Evolutionary conservation across 2,329 filamentous ascomycete genomes (phyloP).

Genomic region (Aspergillus sp.): DNA sequence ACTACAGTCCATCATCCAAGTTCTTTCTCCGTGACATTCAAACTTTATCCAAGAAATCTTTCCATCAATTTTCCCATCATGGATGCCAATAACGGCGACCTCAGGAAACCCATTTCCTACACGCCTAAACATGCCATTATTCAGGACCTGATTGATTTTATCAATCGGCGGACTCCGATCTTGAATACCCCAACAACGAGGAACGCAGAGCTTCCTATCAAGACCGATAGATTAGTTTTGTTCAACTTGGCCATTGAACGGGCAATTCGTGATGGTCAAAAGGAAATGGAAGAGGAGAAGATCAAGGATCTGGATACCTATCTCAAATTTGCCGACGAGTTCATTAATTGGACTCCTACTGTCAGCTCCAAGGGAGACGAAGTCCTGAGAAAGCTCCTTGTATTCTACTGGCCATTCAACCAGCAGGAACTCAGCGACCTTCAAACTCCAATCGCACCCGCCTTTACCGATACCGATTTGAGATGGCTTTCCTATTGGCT

Average conservation of each 20-base stretch:
- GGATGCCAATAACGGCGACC: background rate
- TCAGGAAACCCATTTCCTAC: background rate
- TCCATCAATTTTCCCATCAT: background rate
- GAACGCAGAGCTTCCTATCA: background rate
- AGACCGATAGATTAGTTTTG: background rate
- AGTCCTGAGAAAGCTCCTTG: conserved; percentile 3
- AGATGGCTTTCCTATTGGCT: conserved; percentile 11
- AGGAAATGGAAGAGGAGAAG: background rate
- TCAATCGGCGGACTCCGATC: background rate
- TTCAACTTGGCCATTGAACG: background rate
- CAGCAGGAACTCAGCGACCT: conserved; percentile 4
- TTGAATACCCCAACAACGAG: background rate
- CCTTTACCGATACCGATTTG: background rate
- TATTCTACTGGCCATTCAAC: conserved; percentile 9
- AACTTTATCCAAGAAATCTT: background rate
- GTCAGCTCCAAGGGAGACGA: conserved; percentile 4
- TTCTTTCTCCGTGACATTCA: background rate
- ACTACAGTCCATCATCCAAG: background rate
- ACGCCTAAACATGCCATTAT: background rate
- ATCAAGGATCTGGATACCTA: conserved; percentile 6
- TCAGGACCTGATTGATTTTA: conserved; percentile 1
- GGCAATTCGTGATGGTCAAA: background rate
- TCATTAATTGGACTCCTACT: conserved; percentile 7
- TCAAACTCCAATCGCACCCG: conserved; percentile 5
- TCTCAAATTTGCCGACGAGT: conserved; percentile 1